These are phyloP conservation scores for Vanderwaltozyma polyspora DNA, from an alignment of 805 yeast genomes.

Conservation along the genomic window DNA sequence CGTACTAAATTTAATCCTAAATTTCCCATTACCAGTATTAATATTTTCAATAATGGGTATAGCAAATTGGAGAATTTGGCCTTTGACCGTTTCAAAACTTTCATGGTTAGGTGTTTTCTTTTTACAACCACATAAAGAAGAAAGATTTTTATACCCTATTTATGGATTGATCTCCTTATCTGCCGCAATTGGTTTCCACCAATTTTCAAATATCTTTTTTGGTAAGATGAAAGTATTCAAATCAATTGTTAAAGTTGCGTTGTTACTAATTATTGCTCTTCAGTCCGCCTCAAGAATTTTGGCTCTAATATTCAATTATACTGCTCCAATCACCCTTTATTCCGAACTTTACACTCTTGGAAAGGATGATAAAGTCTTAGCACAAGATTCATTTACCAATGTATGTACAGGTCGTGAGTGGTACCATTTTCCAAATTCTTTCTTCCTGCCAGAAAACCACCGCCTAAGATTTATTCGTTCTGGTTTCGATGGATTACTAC, in stretches of 20 bases:
- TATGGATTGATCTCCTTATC: slow-evolving; percentile 58
- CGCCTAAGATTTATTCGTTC: slow-evolving; percentile 59
- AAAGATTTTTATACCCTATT: slow-evolving; percentile 77
- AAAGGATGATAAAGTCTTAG: slow-evolving; percentile 20
- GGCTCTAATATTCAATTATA: slow-evolving; percentile 54
- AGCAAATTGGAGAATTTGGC: slow-evolving; percentile 19
- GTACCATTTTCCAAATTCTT: slow-evolving; percentile 86
- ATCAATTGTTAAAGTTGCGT: slow-evolving; percentile 9
- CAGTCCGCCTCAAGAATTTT: slow-evolving; percentile 41
- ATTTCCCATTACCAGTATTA: slow-evolving; percentile 45
- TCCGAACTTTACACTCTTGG: slow-evolving; percentile 16
- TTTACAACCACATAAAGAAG: slow-evolving; percentile 85
- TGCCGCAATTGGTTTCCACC: slow-evolving; percentile 41
- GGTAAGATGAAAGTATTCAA: slow-evolving; percentile 2
- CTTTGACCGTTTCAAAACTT: slow-evolving; percentile 38
- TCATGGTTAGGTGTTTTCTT: slow-evolving; percentile 61
- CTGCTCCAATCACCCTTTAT: slow-evolving; percentile 60
- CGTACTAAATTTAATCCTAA: slow-evolving; percentile 52
- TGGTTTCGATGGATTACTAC: slow-evolving; percentile 79
- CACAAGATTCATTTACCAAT: slow-evolving; percentile 27
- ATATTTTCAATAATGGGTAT: slow-evolving; percentile 23
- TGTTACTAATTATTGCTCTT: slow-evolving; percentile 7
- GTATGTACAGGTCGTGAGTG: slow-evolving; percentile 93
- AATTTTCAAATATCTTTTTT: slow-evolving; percentile 7
- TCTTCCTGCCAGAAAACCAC: slow-evolving; percentile 55